phyloP scores from a whole-genome alignment of 1,284 basidiomycete genomes.

The Ganoderma resinaceum region DNA sequence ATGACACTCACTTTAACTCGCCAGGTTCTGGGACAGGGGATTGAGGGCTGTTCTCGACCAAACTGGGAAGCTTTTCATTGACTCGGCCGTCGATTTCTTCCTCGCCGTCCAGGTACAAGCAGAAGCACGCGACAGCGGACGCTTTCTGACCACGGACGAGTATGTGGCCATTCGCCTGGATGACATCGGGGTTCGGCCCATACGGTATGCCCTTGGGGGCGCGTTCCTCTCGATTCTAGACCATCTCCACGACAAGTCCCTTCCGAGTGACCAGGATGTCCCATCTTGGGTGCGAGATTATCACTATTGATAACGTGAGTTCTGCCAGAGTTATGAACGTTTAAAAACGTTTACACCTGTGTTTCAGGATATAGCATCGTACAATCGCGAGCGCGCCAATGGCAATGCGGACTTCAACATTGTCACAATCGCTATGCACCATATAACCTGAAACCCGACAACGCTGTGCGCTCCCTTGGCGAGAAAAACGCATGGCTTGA shows the following conservation, averaged over 20 bases:
- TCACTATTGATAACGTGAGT: conserved; percentile 41
- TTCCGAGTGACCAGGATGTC: conserved; percentile 42
- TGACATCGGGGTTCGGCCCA: conserved; percentile 41
- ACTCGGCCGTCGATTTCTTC: conserved; percentile 36
- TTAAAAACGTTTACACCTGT: neutral
- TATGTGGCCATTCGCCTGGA: conserved; percentile 44
- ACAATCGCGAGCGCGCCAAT: conserved; percentile 45
- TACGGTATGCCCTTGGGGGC: conserved; percentile 43
- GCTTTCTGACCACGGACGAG: conserved; percentile 37
- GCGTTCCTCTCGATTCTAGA: conserved; percentile 44
- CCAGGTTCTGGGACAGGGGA: conserved; percentile 30
- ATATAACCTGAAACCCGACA: conserved; percentile 38
- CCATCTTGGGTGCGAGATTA: conserved; percentile 21
- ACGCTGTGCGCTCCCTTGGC: conserved; percentile 43
- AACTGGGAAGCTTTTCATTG: conserved; percentile 29
- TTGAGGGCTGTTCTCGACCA: conserved; percentile 17
- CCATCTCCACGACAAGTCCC: conserved; percentile 28
- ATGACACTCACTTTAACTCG: too few species aligned
- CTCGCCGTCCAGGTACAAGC: conserved; percentile 41
- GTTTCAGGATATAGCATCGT: conserved; percentile 41
- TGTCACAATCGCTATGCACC: conserved; percentile 40
- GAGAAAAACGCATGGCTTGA: conserved; percentile 37
- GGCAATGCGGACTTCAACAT: conserved; percentile 45
- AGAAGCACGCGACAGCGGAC: conserved; percentile 32
- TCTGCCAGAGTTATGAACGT: neutral